A percentile compares a stretch with the other conserved stretches of the same genome.
Evolutionary conservation across 139 green algal species (phyloP).

Genomic region (Chlamydomonas sp.): DNA sequence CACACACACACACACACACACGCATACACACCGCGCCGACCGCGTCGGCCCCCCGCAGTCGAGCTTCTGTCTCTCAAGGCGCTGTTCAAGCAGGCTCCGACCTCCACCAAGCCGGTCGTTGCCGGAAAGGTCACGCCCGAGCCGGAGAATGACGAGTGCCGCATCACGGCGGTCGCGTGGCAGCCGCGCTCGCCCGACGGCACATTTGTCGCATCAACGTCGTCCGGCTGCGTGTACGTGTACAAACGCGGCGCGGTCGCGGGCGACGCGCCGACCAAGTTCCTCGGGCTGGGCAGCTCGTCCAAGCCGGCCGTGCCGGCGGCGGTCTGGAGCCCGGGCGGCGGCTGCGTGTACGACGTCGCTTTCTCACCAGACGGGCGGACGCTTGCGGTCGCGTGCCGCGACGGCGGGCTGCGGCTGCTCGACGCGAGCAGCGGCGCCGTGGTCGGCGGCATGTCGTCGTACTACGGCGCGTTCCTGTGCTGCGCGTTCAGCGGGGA

Average conservation of each 20-base stretch:
- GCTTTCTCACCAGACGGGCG: conserved; percentile 64
- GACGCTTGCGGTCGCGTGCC: conserved; percentile 61
- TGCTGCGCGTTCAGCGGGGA: conserved; percentile 85
- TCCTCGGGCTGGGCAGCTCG: conserved; percentile 33
- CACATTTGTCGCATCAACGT: conserved; percentile 49
- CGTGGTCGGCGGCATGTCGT: conserved; percentile 39
- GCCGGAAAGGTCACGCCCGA: conserved; percentile 39
- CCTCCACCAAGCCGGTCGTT: conserved; percentile 27
- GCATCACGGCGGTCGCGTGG: conserved; percentile 50
- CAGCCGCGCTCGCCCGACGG: conserved; percentile 31
- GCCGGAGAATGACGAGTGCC: conserved; percentile 24
- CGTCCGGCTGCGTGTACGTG: conserved; percentile 52
- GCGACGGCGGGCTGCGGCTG: conserved; percentile 69
- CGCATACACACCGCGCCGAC: too few species aligned
- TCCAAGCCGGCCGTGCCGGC: conserved; percentile 10
- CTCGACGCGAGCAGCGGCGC: conserved; percentile 47
- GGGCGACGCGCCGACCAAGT: conserved; percentile 34
- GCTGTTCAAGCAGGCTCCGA: conserved; percentile 34
- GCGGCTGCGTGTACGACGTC: conserved; percentile 57
- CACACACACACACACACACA: too few species aligned
- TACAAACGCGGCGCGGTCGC: conserved; percentile 38
- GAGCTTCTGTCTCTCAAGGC: conserved; percentile 47
- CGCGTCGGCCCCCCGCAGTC: conserved; percentile 53
- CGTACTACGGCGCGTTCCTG: conserved; percentile 80
- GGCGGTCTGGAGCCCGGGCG: conserved; percentile 15